Conservation (phyloP, 371 early-diverging fungal species). For the Rhizomucor miehei region DNA sequence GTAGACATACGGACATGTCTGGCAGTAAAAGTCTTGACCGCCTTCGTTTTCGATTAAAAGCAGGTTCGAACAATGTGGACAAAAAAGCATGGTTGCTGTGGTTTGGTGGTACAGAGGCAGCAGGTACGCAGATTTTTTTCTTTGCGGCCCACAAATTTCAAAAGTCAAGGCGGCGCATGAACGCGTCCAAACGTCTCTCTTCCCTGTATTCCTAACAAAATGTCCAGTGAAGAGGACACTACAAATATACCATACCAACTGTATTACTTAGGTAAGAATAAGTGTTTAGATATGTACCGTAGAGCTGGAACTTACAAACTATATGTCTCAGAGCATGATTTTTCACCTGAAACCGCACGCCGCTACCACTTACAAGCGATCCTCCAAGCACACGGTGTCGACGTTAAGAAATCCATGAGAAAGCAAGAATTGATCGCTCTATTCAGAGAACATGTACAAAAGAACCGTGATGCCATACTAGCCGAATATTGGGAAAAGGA, state of each 20-base stretch:
- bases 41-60: conserved; percentile 69
- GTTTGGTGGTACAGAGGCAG: neutral
- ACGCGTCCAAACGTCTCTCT: neutral
- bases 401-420: neutral
- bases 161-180: neutral
- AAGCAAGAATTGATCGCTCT: conserved; percentile 8
- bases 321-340: conserved; percentile 3
- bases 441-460: conserved; percentile 7
- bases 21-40: conserved; percentile 79
- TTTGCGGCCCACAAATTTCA: neutral
- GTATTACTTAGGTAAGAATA: conserved; percentile 15
- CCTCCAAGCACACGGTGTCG: conserved; percentile 7
- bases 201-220: neutral
- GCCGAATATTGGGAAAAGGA: conserved; percentile 4
- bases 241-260: conserved; percentile 11
- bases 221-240: neutral
- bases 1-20: conserved; percentile 88
- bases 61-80: conserved; percentile 85
- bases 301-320: neutral
- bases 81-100: conserved; percentile 69
- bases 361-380: conserved; percentile 17
- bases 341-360: conserved; percentile 9
- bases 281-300: no score
- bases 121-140: neutral
- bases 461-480: conserved; percentile 3